Conservation (phyloP, 345 rosid species). For the Acer campestre region DNA sequence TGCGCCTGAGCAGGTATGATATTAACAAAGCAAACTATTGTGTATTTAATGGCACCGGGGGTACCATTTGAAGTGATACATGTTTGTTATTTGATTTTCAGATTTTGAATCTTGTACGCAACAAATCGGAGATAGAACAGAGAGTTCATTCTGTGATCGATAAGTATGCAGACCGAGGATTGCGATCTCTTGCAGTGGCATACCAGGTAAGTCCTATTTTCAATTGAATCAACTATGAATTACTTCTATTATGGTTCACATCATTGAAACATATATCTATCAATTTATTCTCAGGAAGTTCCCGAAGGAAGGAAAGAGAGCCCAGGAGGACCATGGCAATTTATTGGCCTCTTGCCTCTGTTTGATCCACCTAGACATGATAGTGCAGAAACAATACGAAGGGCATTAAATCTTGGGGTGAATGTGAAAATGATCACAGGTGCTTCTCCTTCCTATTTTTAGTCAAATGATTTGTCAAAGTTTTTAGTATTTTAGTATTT, state of each 20-base stretch:
- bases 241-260: neutral
- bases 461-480: too few species aligned
- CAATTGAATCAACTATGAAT: neutral
- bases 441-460: constrained; percentile 4
- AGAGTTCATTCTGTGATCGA: constrained; percentile 60
- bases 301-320: constrained; percentile 67
- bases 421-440: constrained; percentile 73
- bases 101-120: constrained; percentile 55
- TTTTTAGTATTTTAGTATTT: neutral
- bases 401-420: constrained; percentile 69
- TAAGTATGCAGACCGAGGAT: constrained; percentile 61
- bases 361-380: constrained; percentile 77
- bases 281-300: constrained; percentile 49
- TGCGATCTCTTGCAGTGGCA: constrained; percentile 69
- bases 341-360: constrained; percentile 59
- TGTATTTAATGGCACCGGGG: constrained; percentile 3
- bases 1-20: constrained; percentile 63
- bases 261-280: constrained; percentile 9
- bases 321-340: constrained; percentile 63
- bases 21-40: neutral
- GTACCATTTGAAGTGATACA: constrained; percentile 16
- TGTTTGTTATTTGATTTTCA: constrained; percentile 22
- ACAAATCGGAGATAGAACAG: constrained; percentile 57
- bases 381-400: constrained; percentile 60
- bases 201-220: constrained; percentile 44